A percentile compares a stretch with the other conserved stretches of the same genome.
phyloP scores from a whole-genome alignment of 2,329 filamentous ascomycete genomes.

The Calycina marina region DNA sequence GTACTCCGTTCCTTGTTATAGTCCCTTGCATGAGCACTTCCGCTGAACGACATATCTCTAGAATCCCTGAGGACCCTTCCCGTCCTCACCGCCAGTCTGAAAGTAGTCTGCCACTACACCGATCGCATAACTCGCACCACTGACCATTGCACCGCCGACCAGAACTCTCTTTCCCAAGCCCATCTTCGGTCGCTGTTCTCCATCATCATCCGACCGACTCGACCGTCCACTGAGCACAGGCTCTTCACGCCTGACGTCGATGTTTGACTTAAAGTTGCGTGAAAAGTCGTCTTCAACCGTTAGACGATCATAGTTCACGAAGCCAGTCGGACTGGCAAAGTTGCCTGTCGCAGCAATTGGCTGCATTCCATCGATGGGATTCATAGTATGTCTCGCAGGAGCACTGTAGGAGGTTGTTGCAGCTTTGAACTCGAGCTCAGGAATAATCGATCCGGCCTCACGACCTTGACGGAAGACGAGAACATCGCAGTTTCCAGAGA shows the following conservation, averaged over 20 bases:
- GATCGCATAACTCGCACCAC: conserved; percentile 40
- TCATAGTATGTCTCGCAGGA: conserved; percentile 21
- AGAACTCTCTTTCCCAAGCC: conserved; percentile 32
- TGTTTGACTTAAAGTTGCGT: conserved; percentile 30
- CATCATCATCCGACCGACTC: conserved; percentile 15
- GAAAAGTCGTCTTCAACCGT: conserved; percentile 23
- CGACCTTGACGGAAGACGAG: conserved; percentile 51
- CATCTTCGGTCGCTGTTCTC: conserved; percentile 23
- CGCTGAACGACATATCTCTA: conserved; percentile 4
- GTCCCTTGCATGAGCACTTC: too few relatives aligned
- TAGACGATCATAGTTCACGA: conserved; percentile 42
- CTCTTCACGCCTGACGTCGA: conserved; percentile 32
- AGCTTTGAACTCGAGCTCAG: conserved; percentile 21
- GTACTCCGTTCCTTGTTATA: too few relatives aligned
- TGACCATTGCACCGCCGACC: conserved; percentile 38
- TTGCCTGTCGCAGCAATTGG: conserved; percentile 33
- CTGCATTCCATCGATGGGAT: conserved; percentile 38
- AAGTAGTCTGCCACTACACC: conserved; percentile 45
- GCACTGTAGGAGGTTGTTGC: conserved; percentile 23
- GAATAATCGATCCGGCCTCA: conserved; percentile 13
- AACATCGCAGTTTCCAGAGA: conserved; percentile 46
- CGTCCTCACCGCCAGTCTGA: conserved; percentile 31
- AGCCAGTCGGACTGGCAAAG: conserved; percentile 51
- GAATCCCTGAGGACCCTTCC: conserved; percentile 22
- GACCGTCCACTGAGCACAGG: conserved; percentile 31